Conservation (phyloP, 495 filamentous ascomycete species). For the Tricharina praecox region DNA sequence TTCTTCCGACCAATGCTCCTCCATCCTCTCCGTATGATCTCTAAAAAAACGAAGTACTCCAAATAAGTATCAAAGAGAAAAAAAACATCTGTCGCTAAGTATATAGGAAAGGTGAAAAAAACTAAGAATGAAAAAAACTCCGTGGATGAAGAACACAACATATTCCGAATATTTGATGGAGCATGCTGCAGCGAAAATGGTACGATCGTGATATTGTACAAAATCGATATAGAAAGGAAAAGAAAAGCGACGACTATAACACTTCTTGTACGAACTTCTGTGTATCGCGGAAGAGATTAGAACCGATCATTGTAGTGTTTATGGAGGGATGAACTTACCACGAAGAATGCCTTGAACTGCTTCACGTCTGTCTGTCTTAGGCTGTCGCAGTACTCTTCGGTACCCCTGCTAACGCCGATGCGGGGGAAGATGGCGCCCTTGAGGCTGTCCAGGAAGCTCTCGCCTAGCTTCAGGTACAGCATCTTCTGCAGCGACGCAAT, state of each 20-base stretch:
- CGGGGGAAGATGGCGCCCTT: constrained; percentile 1
- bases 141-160: too few species aligned
- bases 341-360: constrained; percentile 34
- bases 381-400: constrained; percentile 4
- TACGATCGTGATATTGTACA: too few species aligned
- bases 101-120: too few species aligned
- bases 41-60: too few species aligned
- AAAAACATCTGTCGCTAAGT: too few species aligned
- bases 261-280: constrained; percentile 7
- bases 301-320: neutral
- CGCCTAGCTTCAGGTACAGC: constrained; percentile 73
- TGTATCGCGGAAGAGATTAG: neutral
- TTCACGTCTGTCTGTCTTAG: constrained; percentile 30
- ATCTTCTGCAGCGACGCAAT: constrained; percentile 67
- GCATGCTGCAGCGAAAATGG: too few species aligned
- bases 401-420: constrained; percentile 2
- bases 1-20: too few species aligned
- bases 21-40: too few species aligned
- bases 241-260: neutral
- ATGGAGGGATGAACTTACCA: constrained; percentile 10
- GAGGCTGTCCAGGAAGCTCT: constrained; percentile 16
- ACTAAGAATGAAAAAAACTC: too few species aligned
- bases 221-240: too few species aligned
- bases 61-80: too few species aligned
- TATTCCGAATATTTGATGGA: too few species aligned